Conservation (phyloP, 805 yeast genomes). For the Ogataea trehalophila region DNA sequence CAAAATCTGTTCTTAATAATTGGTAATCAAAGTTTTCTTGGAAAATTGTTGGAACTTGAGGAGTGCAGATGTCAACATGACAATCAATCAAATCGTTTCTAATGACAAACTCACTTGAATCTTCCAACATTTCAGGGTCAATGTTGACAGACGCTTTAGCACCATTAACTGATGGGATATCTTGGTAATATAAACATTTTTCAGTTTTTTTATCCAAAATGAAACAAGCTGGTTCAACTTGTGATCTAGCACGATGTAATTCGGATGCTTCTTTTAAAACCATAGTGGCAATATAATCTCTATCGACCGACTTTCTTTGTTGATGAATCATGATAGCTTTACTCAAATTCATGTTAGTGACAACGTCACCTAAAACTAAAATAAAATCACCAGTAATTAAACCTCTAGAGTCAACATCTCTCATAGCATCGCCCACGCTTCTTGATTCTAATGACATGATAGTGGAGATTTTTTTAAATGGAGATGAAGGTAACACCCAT, state of each 20-base stretch:
- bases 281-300: slow-evolving; percentile 93
- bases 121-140: slow-evolving; percentile 80
- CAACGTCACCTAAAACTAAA: slow-evolving; percentile 89
- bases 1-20: slow-evolving; percentile 77
- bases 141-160: slow-evolving; percentile 50
- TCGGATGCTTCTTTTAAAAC: slow-evolving; percentile 83
- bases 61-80: slow-evolving; percentile 91
- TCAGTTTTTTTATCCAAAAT: slow-evolving; percentile 68
- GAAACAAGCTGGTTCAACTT: slow-evolving; percentile 78
- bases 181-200: slow-evolving; percentile 81
- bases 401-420: slow-evolving; percentile 90
- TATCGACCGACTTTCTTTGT: slow-evolving; percentile 66
- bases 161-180: slow-evolving; percentile 53
- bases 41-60: slow-evolving; percentile 90
- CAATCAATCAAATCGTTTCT: slow-evolving; percentile 95
- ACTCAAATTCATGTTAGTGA: slow-evolving; percentile 82
- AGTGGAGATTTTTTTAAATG: slow-evolving; percentile 72
- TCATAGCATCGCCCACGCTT: slow-evolving; percentile 96
- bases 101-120: slow-evolving; percentile 68
- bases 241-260: slow-evolving; percentile 77
- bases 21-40: slow-evolving; percentile 97
- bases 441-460: slow-evolving; percentile 80
- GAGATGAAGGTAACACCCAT: slow-evolving; percentile 67
- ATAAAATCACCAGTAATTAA: slow-evolving; percentile 86
- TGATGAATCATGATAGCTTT: slow-evolving; percentile 71